Base-by-base conservation (phyloP, 2,329 filamentous ascomycete species). In the Parastagonospora avenae region DNA sequence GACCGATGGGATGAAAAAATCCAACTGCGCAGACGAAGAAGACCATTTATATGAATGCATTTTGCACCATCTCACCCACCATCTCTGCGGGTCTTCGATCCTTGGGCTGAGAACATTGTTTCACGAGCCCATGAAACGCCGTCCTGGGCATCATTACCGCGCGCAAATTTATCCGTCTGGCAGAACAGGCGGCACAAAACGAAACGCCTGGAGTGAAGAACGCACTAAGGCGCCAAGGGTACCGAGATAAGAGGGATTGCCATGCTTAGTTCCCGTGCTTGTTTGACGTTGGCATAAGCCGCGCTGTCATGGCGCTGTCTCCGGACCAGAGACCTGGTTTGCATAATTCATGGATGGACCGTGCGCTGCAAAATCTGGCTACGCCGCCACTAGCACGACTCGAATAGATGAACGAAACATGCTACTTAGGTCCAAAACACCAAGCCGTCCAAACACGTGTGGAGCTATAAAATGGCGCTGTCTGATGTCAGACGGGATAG, bases 61-160 rank as follows among this genome's bases (percentile, higher is more conserved):
- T 32, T 45, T 16, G 14, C 5, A 11, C 29, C 29, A 12, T 42
- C 15, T 24, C 28, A 19, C 12, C 14, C 10, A 24, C 8, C 7
- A 16, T 33, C 10, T 30, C 16, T 33, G 16, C n/a, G 14, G 11
- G 11, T 33, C 45, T 49, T 43, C 50, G 35, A 40, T 37, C 11
- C 27, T 46, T 30, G 44, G 41, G 33, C 27, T 52, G 42, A 43
- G 42, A 49, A 37, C 24, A 29, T 57, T 52, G 54, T 62, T 58
- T 56, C 54, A 55, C 46, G 43, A 45, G 36, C 42, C 42, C 10
- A 15, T 61, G 59, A 66, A 64, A 64, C 59, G 48, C 48, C 48
- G 39, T 57, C 60, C 60, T 63, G 62, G 53, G 54, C 55, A 66
- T 64, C 60, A 64, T 64, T 56, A 44, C 44, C 39, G 29, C 4